A percentile compares a stretch with the other conserved stretches of the same genome.
These are phyloP conservation scores for Pseudomicrostroma phylloplanum DNA, from an alignment of 1,284 basidiomycete species.

Conservation along the genomic window DNA sequence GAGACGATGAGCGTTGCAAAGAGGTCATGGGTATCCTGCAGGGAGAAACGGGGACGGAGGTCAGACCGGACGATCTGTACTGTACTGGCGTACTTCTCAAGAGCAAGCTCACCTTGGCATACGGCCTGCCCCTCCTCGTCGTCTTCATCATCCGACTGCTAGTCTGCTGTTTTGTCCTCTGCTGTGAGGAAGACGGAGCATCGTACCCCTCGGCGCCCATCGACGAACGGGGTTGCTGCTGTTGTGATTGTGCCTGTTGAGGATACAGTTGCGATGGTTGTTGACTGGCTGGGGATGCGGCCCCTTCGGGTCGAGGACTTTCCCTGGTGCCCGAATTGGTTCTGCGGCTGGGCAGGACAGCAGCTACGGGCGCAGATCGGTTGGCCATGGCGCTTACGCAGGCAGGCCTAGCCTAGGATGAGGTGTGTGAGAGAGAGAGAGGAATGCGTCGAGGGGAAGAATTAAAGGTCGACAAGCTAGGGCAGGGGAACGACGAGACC, in stretches of 20 bases:
- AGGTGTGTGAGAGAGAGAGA: too few species aligned
- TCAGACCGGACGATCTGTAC: background rate
- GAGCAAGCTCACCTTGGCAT: conserved; percentile 28
- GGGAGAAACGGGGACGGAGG: conserved; percentile 1
- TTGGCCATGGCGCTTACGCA: too few species aligned
- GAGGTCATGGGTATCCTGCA: conserved; percentile 90
- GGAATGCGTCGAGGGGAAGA: too few species aligned
- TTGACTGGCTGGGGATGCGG: too few species aligned
- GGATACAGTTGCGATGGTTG: background rate
- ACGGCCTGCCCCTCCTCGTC: conserved; percentile 36
- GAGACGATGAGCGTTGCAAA: conserved; percentile 95
- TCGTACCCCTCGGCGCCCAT: background rate
- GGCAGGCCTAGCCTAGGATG: too few species aligned
- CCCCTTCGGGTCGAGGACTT: too few species aligned
- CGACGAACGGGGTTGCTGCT: background rate
- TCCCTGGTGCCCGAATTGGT: too few species aligned
- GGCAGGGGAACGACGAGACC: too few species aligned
- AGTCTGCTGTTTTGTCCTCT: conserved; percentile 35
- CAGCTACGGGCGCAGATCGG: too few species aligned
- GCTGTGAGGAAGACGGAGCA: background rate
- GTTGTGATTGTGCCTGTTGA: background rate
- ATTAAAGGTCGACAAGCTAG: too few species aligned
- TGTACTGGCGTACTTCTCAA: conserved; percentile 9
- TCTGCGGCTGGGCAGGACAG: too few species aligned
- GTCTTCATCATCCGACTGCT: conserved; percentile 49